phyloP scores from a whole-genome alignment of 2,329 filamentous ascomycete species.

The Lasiodiplodia hormozganensis region DNA sequence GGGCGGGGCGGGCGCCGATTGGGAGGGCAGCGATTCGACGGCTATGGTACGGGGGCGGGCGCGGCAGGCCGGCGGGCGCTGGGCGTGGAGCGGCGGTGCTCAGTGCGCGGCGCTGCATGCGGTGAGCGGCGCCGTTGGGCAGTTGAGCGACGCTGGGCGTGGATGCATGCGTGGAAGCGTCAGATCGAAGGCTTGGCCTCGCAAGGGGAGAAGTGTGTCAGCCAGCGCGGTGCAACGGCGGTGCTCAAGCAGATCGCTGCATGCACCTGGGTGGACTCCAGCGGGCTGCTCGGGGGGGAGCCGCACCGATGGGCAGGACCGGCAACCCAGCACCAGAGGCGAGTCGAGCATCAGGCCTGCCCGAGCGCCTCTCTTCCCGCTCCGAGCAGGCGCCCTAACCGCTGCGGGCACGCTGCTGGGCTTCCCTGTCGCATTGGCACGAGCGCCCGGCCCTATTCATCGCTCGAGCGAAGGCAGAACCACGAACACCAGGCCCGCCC shows the following conservation, averaged over 20 bases:
- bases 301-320: slow-evolving; percentile 16
- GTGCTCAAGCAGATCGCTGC: slow-evolving; percentile 13
- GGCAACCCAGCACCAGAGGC: background rate
- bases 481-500: slow-evolving; percentile 25
- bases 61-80: background rate
- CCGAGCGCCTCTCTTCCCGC: slow-evolving; percentile 18
- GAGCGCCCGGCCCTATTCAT: slow-evolving; percentile 27
- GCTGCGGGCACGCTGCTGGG: slow-evolving; percentile 4
- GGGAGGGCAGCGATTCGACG: background rate
- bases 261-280: slow-evolving; percentile 8
- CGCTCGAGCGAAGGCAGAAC: slow-evolving; percentile 22
- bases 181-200: slow-evolving; percentile 22
- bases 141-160: slow-evolving; percentile 7
- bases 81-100: slow-evolving; percentile 2
- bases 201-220: slow-evolving; percentile 11
- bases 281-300: slow-evolving; percentile 9
- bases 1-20: slow-evolving; percentile 5
- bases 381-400: slow-evolving; percentile 20
- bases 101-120: slow-evolving; percentile 23
- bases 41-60: background rate
- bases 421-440: slow-evolving; percentile 11
- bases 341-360: slow-evolving; percentile 15
- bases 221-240: background rate
- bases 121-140: slow-evolving; percentile 25
- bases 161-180: slow-evolving; percentile 23